Evolutionary conservation across 257 asterid genomes (phyloP).

Genomic region (Solanum arcanum): DNA sequence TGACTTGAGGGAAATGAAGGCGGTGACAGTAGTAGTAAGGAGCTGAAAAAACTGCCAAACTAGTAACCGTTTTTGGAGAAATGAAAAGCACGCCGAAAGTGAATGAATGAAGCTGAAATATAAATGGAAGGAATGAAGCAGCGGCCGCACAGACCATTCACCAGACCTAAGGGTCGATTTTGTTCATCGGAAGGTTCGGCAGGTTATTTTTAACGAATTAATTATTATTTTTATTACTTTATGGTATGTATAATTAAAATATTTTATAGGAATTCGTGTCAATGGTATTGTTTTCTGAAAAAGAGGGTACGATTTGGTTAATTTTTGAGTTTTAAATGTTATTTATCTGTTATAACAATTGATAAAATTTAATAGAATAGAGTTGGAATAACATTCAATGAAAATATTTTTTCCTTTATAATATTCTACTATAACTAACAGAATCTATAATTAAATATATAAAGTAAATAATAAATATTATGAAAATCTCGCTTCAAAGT

Average conservation of each 20-base stretch:
- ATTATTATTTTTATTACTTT: neutral
- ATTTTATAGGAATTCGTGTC: neutral
- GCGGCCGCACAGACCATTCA: neutral
- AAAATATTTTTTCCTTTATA: neutral
- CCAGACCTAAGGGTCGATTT: neutral
- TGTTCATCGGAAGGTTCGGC: neutral
- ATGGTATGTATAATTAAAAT: neutral
- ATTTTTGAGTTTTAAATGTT: neutral
- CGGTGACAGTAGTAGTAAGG: neutral
- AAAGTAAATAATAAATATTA: too few species aligned
- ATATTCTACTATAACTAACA: neutral
- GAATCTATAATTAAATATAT: neutral
- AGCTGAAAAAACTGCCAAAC: neutral
- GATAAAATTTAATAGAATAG: neutral
- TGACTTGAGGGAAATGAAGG: neutral
- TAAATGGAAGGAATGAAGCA: neutral
- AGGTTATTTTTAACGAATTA: neutral
- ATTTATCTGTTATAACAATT: neutral
- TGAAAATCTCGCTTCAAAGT: neutral
- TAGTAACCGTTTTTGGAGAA: neutral
- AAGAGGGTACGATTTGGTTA: neutral
- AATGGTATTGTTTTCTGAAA: neutral
- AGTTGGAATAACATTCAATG: neutral
- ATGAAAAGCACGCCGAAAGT: neutral
- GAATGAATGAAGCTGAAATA: neutral